Evolutionary conservation across 1,284 basidiomycete species (phyloP).

Genomic region (Marasmius sp.): DNA sequence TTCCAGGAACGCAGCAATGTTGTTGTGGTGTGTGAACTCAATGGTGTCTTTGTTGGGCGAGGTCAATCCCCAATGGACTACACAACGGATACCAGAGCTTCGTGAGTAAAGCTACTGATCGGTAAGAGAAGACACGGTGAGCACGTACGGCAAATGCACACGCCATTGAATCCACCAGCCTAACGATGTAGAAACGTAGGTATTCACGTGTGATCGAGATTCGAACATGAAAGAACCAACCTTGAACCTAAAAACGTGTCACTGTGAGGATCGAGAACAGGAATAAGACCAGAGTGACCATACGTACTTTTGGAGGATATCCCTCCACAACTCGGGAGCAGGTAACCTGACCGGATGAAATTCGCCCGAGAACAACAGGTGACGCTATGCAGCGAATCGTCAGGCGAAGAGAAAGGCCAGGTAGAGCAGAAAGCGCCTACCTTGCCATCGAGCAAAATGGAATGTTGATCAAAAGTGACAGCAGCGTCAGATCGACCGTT

Average conservation of each 20-base stretch:
- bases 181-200: constrained; percentile 17
- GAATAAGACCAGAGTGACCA: neutral
- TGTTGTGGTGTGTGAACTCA: constrained; percentile 34
- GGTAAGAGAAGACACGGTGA: neutral
- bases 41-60: constrained; percentile 31
- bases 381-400: constrained; percentile 19
- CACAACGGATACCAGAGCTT: neutral
- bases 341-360: constrained; percentile 49
- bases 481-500: constrained; percentile 34
- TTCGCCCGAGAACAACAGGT: constrained; percentile 43
- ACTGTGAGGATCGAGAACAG: neutral
- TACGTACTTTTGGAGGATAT: constrained; percentile 38
- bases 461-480: constrained; percentile 44
- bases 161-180: constrained; percentile 48
- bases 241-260: constrained; percentile 30
- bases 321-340: constrained; percentile 45
- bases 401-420: neutral
- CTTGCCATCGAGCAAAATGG: constrained; percentile 41
- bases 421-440: constrained; percentile 16
- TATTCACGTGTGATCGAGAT: neutral
- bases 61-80: constrained; percentile 46
- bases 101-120: neutral
- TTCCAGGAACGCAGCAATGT: constrained; percentile 37
- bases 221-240: constrained; percentile 3
- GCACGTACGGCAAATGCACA: constrained; percentile 39